A percentile compares a stretch with the other conserved stretches of the same genome.
Conservation (phyloP, 139 green algal species). For the Chlorella sp. region DNA sequence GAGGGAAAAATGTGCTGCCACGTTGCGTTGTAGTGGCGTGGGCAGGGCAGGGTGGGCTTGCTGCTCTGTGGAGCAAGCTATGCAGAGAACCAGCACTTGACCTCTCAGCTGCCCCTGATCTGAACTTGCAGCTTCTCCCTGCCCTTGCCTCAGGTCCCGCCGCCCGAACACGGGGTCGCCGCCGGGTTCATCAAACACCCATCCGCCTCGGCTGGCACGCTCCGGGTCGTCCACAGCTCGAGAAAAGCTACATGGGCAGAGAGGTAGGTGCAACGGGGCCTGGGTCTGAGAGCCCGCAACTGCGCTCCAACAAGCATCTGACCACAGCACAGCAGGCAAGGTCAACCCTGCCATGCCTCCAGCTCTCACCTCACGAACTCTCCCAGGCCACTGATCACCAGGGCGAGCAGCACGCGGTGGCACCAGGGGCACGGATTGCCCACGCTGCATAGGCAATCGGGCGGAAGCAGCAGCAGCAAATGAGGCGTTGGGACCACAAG, state of each 20-base stretch:
- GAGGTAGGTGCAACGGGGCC: not conserved
- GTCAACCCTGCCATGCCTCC: not conserved
- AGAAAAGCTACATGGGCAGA: constrained; percentile 24
- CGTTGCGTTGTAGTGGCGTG: no score
- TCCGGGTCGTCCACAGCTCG: constrained; percentile 80
- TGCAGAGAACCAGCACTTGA: not conserved
- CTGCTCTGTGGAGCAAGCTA: not conserved
- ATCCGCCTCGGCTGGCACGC: constrained; percentile 74
- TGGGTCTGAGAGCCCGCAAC: no score
- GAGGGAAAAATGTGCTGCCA: no score
- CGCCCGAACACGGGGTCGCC: constrained; percentile 62
- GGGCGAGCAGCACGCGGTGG: constrained; percentile 85
- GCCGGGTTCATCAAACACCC: constrained; percentile 66
- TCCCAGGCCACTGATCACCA: constrained; percentile 70
- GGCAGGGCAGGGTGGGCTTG: no score
- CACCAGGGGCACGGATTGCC: constrained; percentile 98
- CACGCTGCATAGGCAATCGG: constrained; percentile 31
- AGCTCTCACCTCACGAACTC: constrained; percentile 36
- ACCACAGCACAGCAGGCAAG: no score
- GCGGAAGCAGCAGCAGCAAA: no score
- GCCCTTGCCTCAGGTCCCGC: constrained; percentile 55
- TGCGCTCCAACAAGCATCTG: no score
- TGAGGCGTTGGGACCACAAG: no score
- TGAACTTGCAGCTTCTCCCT: not conserved
- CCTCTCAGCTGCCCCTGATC: not conserved